Evolutionary conservation across 2,329 filamentous ascomycete species (phyloP).

Genomic region (Aaosphaeria arxii): DNA sequence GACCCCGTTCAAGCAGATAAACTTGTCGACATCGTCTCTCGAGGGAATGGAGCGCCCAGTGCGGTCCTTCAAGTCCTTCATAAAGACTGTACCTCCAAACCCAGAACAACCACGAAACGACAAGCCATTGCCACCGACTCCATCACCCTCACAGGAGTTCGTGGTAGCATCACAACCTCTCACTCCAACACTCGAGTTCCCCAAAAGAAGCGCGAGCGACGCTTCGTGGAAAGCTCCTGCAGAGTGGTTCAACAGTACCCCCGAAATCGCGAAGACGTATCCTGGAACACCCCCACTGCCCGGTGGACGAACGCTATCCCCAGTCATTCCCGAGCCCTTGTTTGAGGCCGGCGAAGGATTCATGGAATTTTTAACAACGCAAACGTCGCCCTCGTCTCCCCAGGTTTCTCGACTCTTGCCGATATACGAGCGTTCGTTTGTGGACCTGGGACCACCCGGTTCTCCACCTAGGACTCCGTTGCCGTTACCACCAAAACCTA

Average conservation of each 20-base stretch:
- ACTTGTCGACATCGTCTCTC: conserved; percentile 21
- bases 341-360: conserved; percentile 13
- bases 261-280: not conserved
- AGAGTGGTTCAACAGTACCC: conserved; percentile 18
- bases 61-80: conserved; percentile 30
- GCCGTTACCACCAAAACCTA: conserved; percentile 5
- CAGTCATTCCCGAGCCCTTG: conserved; percentile 29
- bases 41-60: conserved; percentile 33
- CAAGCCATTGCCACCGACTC: conserved; percentile 25
- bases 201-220: conserved; percentile 5
- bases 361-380: conserved; percentile 10
- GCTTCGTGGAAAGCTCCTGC: conserved; percentile 25
- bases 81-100: conserved; percentile 18
- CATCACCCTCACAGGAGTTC: conserved; percentile 5
- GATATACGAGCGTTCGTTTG: conserved; percentile 13
- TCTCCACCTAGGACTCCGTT: conserved; percentile 16
- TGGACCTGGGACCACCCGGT: conserved; percentile 14
- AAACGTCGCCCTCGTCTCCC: conserved; percentile 2
- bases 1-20: conserved; percentile 18
- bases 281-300: conserved; percentile 4
- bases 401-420: conserved; percentile 14
- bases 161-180: conserved; percentile 3
- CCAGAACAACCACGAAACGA: conserved; percentile 5
- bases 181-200: conserved; percentile 1
- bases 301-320: conserved; percentile 17